A percentile compares a stretch with the other conserved stretches of the same genome.
phyloP scores from a whole-genome alignment of 495 filamentous ascomycete genomes.

The Hypoxylon fuscum region DNA sequence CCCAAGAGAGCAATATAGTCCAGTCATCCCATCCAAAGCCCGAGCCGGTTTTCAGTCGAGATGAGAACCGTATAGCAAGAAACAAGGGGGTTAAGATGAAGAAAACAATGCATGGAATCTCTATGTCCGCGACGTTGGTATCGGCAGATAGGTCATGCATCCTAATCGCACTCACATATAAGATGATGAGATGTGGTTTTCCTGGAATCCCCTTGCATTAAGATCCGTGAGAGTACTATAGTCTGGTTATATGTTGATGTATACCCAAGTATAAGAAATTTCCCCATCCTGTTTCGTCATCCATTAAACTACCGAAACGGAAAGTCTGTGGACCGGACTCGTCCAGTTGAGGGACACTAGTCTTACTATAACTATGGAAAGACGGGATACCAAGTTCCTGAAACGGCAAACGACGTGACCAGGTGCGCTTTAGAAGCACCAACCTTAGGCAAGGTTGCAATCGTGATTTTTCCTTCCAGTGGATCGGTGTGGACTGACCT shows the following conservation, averaged over 20 bases:
- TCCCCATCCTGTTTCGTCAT: conserved; percentile 3
- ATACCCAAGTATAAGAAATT: neutral
- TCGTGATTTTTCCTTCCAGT: conserved; percentile 1
- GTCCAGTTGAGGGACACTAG: neutral
- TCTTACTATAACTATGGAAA: conserved; percentile 27
- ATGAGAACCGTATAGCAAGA: conserved; percentile 43
- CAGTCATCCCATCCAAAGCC: conserved; percentile 50
- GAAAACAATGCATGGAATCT: conserved; percentile 47
- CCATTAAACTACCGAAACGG: conserved; percentile 17
- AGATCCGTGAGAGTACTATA: conserved; percentile 4
- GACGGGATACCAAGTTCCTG: conserved; percentile 9
- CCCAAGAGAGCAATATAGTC: conserved; percentile 45
- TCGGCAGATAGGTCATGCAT: conserved; percentile 27
- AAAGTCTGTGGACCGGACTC: conserved; percentile 8
- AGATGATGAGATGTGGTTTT: neutral
- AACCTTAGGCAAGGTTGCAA: conserved; percentile 4
- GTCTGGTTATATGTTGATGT: conserved; percentile 18
- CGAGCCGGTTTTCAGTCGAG: conserved; percentile 41
- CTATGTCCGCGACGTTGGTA: conserved; percentile 44
- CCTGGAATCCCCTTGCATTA: neutral
- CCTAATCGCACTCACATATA: conserved; percentile 11
- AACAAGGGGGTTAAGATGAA: conserved; percentile 45
- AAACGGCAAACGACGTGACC: conserved; percentile 9
- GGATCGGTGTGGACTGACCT: neutral
- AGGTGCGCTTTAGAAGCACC: neutral